These are phyloP conservation scores for Amanita inopinata DNA, from an alignment of 768 basidiomycete species.

Conservation along the genomic window DNA sequence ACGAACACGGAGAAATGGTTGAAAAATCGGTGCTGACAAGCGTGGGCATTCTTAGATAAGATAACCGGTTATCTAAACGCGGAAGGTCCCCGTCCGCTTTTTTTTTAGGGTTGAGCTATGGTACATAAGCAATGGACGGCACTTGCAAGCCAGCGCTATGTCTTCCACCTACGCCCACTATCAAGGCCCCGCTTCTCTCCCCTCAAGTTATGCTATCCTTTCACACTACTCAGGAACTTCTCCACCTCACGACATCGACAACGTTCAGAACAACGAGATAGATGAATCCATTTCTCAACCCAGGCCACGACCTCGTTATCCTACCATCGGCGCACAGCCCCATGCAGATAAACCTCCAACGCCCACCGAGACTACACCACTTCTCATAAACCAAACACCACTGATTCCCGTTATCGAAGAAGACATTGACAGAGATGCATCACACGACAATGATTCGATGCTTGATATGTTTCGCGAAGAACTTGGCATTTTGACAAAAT, in stretches of 20 bases:
- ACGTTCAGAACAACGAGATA: constrained; percentile 15
- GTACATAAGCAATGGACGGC: background rate
- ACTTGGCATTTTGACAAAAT: constrained; percentile 44
- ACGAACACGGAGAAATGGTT: background rate
- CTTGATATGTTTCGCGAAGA: constrained; percentile 45
- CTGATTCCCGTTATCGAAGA: constrained; percentile 52
- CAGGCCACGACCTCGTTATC: constrained; percentile 22
- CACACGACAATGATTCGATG: constrained; percentile 22
- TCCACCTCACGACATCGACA: background rate
- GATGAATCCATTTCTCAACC: constrained; percentile 13
- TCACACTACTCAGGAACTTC: constrained; percentile 31
- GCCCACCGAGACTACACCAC: constrained; percentile 45
- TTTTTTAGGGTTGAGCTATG: too few species aligned
- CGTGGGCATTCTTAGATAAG: background rate
- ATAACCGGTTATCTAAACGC: background rate
- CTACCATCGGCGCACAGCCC: constrained; percentile 23
- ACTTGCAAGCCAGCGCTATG: constrained; percentile 14
- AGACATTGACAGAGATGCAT: constrained; percentile 25
- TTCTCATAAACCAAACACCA: constrained; percentile 30
- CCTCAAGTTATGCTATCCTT: constrained; percentile 57
- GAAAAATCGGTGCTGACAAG: background rate
- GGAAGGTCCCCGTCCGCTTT: background rate
- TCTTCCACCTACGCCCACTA: constrained; percentile 47
- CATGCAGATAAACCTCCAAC: constrained; percentile 6
- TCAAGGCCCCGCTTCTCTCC: constrained; percentile 48